phyloP scores from a whole-genome alignment of 140 eudicot genomes.

The Anethum foeniculum region DNA sequence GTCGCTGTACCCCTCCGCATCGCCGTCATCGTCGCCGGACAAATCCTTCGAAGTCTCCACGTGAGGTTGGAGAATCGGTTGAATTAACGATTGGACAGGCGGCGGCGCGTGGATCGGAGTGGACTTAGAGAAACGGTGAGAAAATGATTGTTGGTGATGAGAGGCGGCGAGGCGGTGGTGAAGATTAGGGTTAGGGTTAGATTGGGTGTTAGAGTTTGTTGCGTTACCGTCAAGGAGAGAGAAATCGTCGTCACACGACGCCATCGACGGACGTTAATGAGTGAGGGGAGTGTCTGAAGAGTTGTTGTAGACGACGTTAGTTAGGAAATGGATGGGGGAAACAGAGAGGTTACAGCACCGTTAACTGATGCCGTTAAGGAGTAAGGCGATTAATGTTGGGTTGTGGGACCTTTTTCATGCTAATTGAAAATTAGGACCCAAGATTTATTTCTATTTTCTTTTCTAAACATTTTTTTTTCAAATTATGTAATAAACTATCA shows the following conservation, averaged over 20 bases:
- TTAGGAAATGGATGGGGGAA: conserved; percentile 6
- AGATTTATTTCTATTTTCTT: no score
- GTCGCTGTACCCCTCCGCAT: conserved; percentile 36
- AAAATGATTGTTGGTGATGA: conserved; percentile 25
- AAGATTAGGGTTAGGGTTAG: conserved; percentile 29
- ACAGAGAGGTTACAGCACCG: conserved; percentile 29
- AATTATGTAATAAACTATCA: no score
- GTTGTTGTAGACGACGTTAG: conserved; percentile 52
- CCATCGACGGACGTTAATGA: conserved; percentile 70
- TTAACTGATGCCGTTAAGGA: conserved; percentile 31
- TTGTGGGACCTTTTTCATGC: neutral
- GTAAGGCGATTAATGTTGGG: neutral
- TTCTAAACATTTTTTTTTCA: no score
- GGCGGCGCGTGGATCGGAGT: conserved; percentile 26
- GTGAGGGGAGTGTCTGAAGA: conserved; percentile 25
- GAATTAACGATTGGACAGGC: conserved; percentile 9
- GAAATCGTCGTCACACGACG: conserved; percentile 91
- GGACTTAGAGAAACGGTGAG: conserved; percentile 22
- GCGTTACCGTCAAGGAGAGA: conserved; percentile 53
- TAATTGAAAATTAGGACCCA: no score
- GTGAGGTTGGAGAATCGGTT: neutral
- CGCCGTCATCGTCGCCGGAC: conserved; percentile 24
- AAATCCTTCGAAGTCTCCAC: neutral
- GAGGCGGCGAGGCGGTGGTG: conserved; percentile 24
- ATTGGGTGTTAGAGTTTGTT: conserved; percentile 19